Percentiles rank a stretch among this genome's conserved stretches.
phyloP scores from a whole-genome alignment of 2,329 filamentous ascomycete genomes.

The Monosporascus cannonballus region DNA sequence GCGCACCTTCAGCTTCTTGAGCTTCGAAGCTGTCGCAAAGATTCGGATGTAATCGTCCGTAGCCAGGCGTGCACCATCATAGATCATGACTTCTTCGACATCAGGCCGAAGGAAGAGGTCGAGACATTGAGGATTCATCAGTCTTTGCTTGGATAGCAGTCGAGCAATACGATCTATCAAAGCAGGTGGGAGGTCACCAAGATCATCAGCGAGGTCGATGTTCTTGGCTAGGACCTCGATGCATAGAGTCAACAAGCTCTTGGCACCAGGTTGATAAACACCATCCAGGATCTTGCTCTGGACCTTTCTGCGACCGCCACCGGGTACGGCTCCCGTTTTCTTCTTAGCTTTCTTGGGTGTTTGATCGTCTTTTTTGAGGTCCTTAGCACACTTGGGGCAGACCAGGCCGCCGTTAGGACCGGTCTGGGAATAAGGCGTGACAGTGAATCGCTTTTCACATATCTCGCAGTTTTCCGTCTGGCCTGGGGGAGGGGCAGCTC shows the following conservation, averaged over 20 bases:
- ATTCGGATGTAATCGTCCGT: conserved; percentile 74
- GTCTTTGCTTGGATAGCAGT: conserved; percentile 53
- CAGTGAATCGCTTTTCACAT: conserved; percentile 84
- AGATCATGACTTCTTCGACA: conserved; percentile 46
- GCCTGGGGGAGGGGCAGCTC: conserved; percentile 58
- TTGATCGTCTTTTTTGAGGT: conserved; percentile 61
- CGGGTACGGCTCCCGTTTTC: conserved; percentile 44
- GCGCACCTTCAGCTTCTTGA: conserved; percentile 67
- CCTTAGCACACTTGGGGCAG: conserved; percentile 74
- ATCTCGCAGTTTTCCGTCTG: conserved; percentile 85
- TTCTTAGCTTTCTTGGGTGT: conserved; percentile 48
- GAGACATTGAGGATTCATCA: conserved; percentile 48
- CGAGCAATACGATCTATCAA: conserved; percentile 54
- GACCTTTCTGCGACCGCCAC: conserved; percentile 63
- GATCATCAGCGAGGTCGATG: conserved; percentile 53
- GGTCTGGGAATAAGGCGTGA: conserved; percentile 80
- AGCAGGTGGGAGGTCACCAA: conserved; percentile 52
- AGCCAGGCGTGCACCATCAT: conserved; percentile 58
- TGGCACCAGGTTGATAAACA: conserved; percentile 56
- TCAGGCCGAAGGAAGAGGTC: conserved; percentile 50
- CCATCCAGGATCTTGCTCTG: conserved; percentile 86
- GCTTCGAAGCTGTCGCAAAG: conserved; percentile 64
- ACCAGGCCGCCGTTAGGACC: conserved; percentile 82
- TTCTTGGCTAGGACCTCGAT: conserved; percentile 58
- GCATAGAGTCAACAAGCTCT: conserved; percentile 59